Evolutionary conservation across 2,329 filamentous ascomycete genomes (phyloP), one percentile per base, ranked within the genome.

Genomic region (Hymenoscyphus infarciens): DNA sequence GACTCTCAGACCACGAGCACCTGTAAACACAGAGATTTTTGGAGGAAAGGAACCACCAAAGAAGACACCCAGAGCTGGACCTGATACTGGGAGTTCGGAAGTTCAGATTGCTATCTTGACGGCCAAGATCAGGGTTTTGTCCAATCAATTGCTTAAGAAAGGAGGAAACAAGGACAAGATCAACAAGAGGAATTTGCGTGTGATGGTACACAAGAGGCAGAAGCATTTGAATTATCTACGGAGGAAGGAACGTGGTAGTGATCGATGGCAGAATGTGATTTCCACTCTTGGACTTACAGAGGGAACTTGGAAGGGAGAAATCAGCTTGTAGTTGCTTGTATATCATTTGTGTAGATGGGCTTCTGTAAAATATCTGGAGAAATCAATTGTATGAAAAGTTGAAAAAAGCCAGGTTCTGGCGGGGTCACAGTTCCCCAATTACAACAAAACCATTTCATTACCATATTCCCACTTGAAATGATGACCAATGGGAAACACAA

Each of bases 61-160:
- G 57, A 83, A 84, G 68, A 82, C 81, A 0, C 83, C 83, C 57
- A 88, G 96, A 35, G 86, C 87, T n/a, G 95, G 95, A 0, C 90
- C 89, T 5, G 95, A 99, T 74, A 99, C 94, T 0, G 95, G 95
- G 39, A 96, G 91, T 71, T 91, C 91, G 6, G 95, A 99, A 78
- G 96, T 99, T n/a, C 95, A 99, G 80, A 92, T 96, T 68, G 93
- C 92, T 55, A 96, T 99, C 70, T 77, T 99, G 75, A 99, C 95
- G 2, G 85, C 92, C 62, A 98, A 97, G 83, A 99, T 99, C 74
- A 83, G 91, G 66, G 87, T 89, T 27, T 76, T 99, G 57, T 88
- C 90, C 16, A 82, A 89, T 69, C 87, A 88, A 68, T 77, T 97
- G 59, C 82, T 89, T 72, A 82, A 80, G 52, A 83, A 86, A 64